Evolutionary conservation across 495 filamentous ascomycete genomes (phyloP).

Genomic region (Aspergillus biplanus): DNA sequence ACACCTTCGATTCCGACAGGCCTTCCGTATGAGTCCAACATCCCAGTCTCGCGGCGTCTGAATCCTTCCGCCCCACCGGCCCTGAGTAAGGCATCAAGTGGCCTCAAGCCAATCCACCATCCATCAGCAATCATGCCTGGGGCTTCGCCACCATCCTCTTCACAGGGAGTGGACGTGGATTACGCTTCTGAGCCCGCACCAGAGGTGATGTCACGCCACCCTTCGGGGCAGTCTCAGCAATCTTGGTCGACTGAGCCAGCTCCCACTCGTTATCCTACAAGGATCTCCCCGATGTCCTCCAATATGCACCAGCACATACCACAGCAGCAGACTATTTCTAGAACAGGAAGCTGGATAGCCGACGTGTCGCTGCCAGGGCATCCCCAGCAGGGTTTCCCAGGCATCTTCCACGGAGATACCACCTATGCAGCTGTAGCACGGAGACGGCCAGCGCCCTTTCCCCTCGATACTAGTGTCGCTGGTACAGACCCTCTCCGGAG

Average conservation of each 20-base stretch:
- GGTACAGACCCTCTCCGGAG: slow-evolving; percentile 27
- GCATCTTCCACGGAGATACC: slow-evolving; percentile 31
- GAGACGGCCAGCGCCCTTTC: slow-evolving; percentile 22
- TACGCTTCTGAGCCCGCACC: slow-evolving; percentile 34
- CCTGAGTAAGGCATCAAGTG: slow-evolving; percentile 12
- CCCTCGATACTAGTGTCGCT: slow-evolving; percentile 30
- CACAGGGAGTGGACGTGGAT: slow-evolving; percentile 19
- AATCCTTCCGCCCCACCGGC: slow-evolving; percentile 14
- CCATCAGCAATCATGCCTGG: slow-evolving; percentile 50
- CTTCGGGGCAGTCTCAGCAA: slow-evolving; percentile 40
- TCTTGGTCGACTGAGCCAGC: slow-evolving; percentile 48
- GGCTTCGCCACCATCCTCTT: slow-evolving; percentile 28
- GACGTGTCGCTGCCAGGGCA: slow-evolving; percentile 11
- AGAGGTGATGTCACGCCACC: slow-evolving; percentile 39
- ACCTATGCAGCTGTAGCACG: slow-evolving; percentile 23
- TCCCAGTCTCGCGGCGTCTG: slow-evolving; percentile 25
- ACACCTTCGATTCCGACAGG: slow-evolving; percentile 30
- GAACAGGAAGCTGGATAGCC: slow-evolving; percentile 29
- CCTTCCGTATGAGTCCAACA: slow-evolving; percentile 39
- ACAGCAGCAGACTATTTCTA: slow-evolving; percentile 29
- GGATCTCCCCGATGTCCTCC: slow-evolving; percentile 30
- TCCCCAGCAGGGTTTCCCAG: slow-evolving; percentile 5
- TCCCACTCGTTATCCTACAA: slow-evolving; percentile 28
- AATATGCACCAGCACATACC: slow-evolving; percentile 16
- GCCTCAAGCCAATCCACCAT: slow-evolving; percentile 27